Base-by-base conservation (phyloP, 140 eudicot genomes). In the Flaveria floridana region DNA sequence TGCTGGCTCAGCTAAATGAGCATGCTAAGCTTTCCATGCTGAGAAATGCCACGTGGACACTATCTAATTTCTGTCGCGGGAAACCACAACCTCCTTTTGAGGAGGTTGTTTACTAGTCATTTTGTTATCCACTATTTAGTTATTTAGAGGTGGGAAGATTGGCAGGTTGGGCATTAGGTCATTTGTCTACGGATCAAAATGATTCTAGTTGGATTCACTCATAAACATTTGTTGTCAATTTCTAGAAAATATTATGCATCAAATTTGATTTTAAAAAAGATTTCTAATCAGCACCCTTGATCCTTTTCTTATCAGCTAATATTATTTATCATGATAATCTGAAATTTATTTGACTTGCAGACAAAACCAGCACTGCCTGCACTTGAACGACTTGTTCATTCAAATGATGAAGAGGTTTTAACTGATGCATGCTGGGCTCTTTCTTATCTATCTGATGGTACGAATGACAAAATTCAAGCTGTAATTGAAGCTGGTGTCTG, bases 401-500 rank as follows among this genome's bases (percentile, higher is more conserved):
- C 95, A 30, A 89, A 79, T 80, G 98, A 89, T 65, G 96, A 89
- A 75, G 98, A 92, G 87, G 91, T 93, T 37, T 74, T 89, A 48
- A 88, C 97, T 1, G 98, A 93, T 85, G 97, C 98, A 37, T 93
- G 97, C 71, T 89, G 97, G 98, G 97, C 98, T 76, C 87, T 93
- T 4, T 93, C 98, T 2, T 90, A 93, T 74, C 85, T 93, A 5
- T 89, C 98, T 73, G 97, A 88, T 85, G 98, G 98, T 51, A 83
- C 97, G 59, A 93, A 90, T 71, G 97, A 90, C 77, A 90, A 86
- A 85, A 93, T 93, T 75, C 96, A 93, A 88, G 93, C 97, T 79
- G 97, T 93, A 6, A 88, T 93, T 51, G 96, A 93, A 72, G 88
- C 98, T 19, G 91, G 89, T 47, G 93, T 90, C 30, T 87, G 97